Percentiles rank a stretch among this genome's conserved stretches.
Conservation (phyloP, 192 early-diverging fungal genomes). For the Spizellomyces sp. region DNA sequence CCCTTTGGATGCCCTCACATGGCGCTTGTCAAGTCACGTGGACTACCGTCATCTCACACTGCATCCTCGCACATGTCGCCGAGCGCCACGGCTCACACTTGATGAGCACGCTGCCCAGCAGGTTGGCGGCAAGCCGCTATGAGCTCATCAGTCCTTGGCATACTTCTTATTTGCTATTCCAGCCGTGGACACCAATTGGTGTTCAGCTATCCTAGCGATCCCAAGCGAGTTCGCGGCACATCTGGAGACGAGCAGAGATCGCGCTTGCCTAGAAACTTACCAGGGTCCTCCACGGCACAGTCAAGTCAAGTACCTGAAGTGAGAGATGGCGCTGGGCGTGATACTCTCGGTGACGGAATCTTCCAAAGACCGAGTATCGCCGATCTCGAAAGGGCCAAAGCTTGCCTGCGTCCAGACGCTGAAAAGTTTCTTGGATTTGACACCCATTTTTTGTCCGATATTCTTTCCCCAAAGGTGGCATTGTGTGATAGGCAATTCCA, state of each 20-base stretch:
- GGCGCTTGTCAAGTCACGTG: too few relatives aligned
- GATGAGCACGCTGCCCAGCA: too few relatives aligned
- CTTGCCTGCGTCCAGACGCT: neutral
- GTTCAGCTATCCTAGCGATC: conserved; percentile 67
- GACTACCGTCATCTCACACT: too few relatives aligned
- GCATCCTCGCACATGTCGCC: too few relatives aligned
- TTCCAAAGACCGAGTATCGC: neutral
- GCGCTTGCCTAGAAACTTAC: neutral
- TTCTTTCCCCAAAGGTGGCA: conserved; percentile 83
- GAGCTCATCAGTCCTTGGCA: conserved; percentile 28
- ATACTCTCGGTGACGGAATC: neutral
- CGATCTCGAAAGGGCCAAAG: neutral
- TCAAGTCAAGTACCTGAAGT: neutral
- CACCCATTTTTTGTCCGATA: conserved; percentile 72
- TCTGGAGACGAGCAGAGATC: neutral
- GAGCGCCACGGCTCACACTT: too few relatives aligned
- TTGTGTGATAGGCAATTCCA: conserved; percentile 85
- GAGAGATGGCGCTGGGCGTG: neutral
- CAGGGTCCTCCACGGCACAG: neutral
- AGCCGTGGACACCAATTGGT: conserved; percentile 72
- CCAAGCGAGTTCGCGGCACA: neutral
- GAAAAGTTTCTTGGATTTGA: conserved; percentile 69
- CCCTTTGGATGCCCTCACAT: too few relatives aligned
- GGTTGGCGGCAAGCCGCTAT: too few relatives aligned
- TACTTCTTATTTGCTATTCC: conserved; percentile 70